Conservation (phyloP, 257 asterid genomes). For the Capsicum pubescens region DNA sequence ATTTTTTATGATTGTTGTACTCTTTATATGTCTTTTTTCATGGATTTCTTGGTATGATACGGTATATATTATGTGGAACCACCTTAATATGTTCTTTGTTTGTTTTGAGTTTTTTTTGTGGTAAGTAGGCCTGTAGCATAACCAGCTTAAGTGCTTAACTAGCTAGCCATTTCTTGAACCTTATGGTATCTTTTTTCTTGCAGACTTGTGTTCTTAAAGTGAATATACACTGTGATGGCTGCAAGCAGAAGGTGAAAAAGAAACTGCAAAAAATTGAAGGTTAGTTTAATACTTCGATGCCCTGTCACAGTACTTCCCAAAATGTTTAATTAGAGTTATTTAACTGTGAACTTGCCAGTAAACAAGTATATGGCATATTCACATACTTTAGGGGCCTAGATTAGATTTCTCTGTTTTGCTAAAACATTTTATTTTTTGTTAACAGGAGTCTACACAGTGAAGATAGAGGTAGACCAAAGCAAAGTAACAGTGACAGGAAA, state of each 20-base stretch:
- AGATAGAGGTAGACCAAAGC: constrained; percentile 52
- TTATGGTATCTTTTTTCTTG: constrained; percentile 15
- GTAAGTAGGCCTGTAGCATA: neutral
- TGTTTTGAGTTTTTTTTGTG: neutral
- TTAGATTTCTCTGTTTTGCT: neutral
- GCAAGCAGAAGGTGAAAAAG: constrained; percentile 65
- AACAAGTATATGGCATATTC: neutral
- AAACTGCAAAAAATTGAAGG: constrained; percentile 67
- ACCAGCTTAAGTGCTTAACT: neutral
- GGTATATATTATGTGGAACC: neutral
- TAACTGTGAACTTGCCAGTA: neutral
- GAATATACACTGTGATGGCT: constrained; percentile 73
- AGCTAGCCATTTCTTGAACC: neutral
- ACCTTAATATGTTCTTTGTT: neutral
- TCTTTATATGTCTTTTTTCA: neutral
- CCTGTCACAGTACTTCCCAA: neutral
- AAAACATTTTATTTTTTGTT: neutral
- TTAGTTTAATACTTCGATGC: constrained; percentile 27
- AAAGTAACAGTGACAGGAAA: constrained; percentile 72
- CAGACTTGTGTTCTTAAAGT: constrained; percentile 70
- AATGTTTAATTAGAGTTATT: neutral
- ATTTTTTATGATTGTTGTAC: neutral
- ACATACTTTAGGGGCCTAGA: neutral
- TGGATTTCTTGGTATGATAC: neutral
- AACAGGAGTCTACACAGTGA: constrained; percentile 47